Evolutionary conservation across 495 filamentous ascomycete genomes (phyloP).

Genomic region (Hyaloscypha bicolor): DNA sequence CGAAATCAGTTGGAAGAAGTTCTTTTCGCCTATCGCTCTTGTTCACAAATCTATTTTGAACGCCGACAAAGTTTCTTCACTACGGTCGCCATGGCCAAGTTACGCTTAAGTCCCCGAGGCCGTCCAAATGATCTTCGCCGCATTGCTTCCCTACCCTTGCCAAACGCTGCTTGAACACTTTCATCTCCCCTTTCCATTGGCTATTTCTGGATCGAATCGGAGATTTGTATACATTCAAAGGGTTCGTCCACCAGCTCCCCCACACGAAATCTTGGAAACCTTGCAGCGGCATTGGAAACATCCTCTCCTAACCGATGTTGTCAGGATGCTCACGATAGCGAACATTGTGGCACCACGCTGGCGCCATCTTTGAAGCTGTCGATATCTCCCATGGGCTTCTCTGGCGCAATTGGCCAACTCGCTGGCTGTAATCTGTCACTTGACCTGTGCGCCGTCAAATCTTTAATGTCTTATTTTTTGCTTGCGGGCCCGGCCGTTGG

Average conservation of each 20-base stretch:
- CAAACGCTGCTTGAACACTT: constrained; percentile 1
- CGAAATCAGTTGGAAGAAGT: not conserved
- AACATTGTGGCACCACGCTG: not conserved
- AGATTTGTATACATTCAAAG: constrained; percentile 5
- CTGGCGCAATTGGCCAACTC: not conserved
- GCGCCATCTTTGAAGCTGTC: not conserved
- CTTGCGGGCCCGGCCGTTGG: not conserved
- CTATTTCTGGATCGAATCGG: constrained; percentile 7
- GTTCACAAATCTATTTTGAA: not conserved
- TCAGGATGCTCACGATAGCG: not conserved
- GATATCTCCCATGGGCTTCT: not conserved
- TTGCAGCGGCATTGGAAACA: constrained; percentile 1
- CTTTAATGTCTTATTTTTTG: not conserved
- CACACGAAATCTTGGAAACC: not conserved
- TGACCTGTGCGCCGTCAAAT: not conserved
- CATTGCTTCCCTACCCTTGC: constrained; percentile 2
- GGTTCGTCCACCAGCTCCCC: not conserved
- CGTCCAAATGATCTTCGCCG: constrained; percentile 12
- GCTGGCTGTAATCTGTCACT: not conserved
- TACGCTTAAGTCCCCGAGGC: not conserved
- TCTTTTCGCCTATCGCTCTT: not conserved
- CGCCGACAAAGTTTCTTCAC: not conserved
- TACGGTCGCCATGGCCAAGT: too few relatives aligned
- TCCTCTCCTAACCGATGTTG: not conserved
- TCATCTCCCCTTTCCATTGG: constrained; percentile 5